Evolutionary conservation across 345 rosid species (phyloP), one percentile per base, ranked within the genome.

Genomic region (Tarenaya hassleriana): DNA sequence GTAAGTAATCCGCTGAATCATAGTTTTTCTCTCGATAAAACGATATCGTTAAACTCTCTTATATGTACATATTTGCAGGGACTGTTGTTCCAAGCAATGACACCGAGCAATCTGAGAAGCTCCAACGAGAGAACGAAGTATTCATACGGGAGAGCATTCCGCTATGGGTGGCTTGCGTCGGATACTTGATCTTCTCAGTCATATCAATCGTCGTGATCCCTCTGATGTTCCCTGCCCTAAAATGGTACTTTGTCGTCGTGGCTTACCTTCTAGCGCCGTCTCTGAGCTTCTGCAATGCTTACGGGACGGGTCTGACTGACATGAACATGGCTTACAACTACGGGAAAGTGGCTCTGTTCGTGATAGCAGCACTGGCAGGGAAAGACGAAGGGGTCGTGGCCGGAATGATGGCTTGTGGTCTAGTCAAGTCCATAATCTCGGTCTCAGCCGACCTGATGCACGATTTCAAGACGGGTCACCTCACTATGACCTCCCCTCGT

Each of bases 321-420:
- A 88, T 92, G 91, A 92, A 88, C 78, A 85, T 92, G 97, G 88
- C 89, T 39, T 88, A 77, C 63, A 92, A 85, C 55, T 88, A 92
- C 6, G 99, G 97, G 20, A 85, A 92, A 72, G 95, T 87, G 0
- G 94, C 94, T 0, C 88, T 92, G 40, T 88, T 92, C 42, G 70
- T 82, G 47, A 80, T 92, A 5, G 91, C 99, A 0, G 86, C 99
- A 1, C 31, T 88, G 33, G 72, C 87, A 0, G 84, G 91, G 1
- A 69, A 78, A 45, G 56, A 73, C 2, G 68, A 80, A 0, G 97
- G 95, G 0, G 97, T 92, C 16, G 88, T 82, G 16, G 97, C 97
- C 0, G 95, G 95, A 50, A 88, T 88, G 10, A 80, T 88, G 0
- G 98, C 88, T 19, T 88, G 97, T 58, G 99, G 97, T 16, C 72